Conservation (phyloP, 202 grass and related monocot species). For the Brachypodium distachyon region DNA sequence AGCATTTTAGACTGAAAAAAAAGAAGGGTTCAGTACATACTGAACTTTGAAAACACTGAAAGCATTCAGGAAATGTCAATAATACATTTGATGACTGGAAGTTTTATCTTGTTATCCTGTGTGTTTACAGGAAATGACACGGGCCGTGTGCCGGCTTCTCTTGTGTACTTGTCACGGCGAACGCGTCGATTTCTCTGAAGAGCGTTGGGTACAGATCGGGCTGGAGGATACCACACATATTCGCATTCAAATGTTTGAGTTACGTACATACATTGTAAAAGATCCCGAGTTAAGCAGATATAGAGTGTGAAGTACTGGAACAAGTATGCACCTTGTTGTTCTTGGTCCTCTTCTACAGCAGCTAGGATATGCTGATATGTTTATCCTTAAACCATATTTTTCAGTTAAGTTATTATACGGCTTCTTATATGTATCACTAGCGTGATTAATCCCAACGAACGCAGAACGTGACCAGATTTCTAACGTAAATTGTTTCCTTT, state of each 20-base stretch:
- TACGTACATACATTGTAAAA: background rate
- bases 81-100: conserved; percentile 11
- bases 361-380: background rate
- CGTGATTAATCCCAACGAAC: background rate
- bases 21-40: conserved; percentile 12
- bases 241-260: background rate
- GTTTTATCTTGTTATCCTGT: background rate
- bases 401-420: background rate
- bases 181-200: background rate
- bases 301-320: background rate
- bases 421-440: background rate
- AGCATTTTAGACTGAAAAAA: conserved; percentile 3
- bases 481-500: too few species aligned
- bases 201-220: background rate
- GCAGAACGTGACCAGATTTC: too few species aligned
- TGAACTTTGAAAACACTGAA: conserved; percentile 6
- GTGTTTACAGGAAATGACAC: conserved; percentile 46
- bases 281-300: background rate
- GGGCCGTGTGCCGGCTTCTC: background rate
- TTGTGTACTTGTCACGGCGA: conserved; percentile 18
- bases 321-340: background rate
- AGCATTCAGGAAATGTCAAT: background rate
- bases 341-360: background rate
- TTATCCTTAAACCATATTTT: background rate
- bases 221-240: background rate